These are phyloP conservation scores for Pseudogymnoascus sp. DNA, from an alignment of 2,329 filamentous ascomycete genomes.

Conservation along the genomic window DNA sequence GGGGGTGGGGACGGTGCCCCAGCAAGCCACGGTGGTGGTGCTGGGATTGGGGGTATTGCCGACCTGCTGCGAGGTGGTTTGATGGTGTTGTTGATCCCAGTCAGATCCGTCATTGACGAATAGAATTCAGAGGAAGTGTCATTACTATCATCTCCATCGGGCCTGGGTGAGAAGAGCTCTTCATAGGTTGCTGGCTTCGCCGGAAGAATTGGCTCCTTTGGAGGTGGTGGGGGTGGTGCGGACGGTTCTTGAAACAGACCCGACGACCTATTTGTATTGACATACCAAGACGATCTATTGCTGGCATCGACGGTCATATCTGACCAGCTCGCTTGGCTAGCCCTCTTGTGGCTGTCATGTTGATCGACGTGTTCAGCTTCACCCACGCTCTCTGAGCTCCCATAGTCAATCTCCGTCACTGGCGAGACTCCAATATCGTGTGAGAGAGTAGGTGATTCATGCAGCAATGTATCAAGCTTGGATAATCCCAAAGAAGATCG, in stretches of 20 bases:
- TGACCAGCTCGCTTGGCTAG: constrained; percentile 54
- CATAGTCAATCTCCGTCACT: constrained; percentile 28
- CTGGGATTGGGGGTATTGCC: neutral
- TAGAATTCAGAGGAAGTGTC: neutral
- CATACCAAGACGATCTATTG: constrained; percentile 31
- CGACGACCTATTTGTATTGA: constrained; percentile 25
- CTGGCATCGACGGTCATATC: constrained; percentile 51
- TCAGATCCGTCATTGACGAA: constrained; percentile 1
- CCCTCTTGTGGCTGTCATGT: constrained; percentile 34
- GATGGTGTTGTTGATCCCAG: neutral
- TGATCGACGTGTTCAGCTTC: constrained; percentile 12
- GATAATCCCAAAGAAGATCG: neutral
- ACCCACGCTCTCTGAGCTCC: constrained; percentile 22
- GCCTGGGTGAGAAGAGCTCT: neutral
- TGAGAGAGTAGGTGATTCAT: neutral
- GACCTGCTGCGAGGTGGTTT: neutral
- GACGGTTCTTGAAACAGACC: constrained; percentile 20
- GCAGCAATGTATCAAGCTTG: neutral
- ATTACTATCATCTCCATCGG: neutral
- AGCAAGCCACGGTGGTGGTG: neutral
- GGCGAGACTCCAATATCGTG: constrained; percentile 17
- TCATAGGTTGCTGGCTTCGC: neutral
- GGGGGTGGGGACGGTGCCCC: neutral
- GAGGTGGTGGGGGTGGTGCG: neutral
- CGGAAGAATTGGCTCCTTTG: neutral